Evolutionary conservation across 345 rosid species (phyloP), one percentile per base, ranked within the genome.

Genomic region (Cardamine occulta): DNA sequence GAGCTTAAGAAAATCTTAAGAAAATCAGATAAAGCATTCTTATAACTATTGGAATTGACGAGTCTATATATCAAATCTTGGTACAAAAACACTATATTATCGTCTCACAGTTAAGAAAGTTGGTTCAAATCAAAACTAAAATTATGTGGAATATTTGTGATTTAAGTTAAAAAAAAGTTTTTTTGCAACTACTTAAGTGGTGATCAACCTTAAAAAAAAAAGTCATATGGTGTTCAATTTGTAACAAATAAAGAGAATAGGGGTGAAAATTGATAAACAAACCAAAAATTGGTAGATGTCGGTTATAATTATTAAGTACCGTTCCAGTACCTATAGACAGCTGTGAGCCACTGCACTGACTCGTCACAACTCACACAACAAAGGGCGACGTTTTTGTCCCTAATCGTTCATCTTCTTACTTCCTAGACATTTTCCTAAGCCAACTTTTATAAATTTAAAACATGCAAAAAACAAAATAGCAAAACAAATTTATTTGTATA

Each of bases 301-400:
- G 64, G 64, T 69, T 62, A 61, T 54, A 54, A 53, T 44, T 53
- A 13, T 54, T 44, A 44, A 69, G 70, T 69, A 76, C 70, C 51
- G 48, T 68, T 76, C 54, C 45, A 48, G 68, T 67, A 49, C 63
- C 17, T 35, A 52, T 8, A 63, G 29, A 76, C 75, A 76, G 76
- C 80, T 77, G 80, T 70, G 47, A 56, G 53, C 75, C 52, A 77
- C 72, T 63, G 34, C 40, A 26, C 35, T 64, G 72, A 74, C 56
- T 45, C 37, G 71, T 74, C 77, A 74, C 65, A 54, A 18, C 75
- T 47, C 35, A 47, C 13, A 53, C 52, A 31, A 13, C 57, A 70
- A 45, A 56, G 29, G 59, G 15, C 60, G 54, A 56, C 76, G 42
- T 70, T 70, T 66, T 63, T 70, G 76, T 77, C 72, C 31, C 17